These are phyloP conservation scores for Tetrapisispora phaffii DNA, from an alignment of 805 yeast genomes.

Conservation along the genomic window DNA sequence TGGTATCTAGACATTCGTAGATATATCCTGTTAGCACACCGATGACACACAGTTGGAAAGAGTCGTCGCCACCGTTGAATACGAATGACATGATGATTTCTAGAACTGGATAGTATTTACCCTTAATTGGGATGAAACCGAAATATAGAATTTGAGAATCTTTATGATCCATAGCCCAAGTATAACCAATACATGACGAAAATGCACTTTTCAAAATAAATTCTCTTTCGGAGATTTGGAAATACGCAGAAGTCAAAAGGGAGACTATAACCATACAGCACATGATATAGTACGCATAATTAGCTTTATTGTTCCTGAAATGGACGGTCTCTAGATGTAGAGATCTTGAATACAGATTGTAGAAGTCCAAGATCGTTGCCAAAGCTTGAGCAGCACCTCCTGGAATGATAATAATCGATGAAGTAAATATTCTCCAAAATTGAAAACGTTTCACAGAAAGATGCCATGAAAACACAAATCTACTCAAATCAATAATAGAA, in stretches of 20 bases:
- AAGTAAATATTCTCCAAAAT: conserved; percentile 24
- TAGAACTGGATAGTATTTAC: conserved; percentile 40
- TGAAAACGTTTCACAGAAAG: conserved; percentile 14
- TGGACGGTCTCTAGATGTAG: conserved; percentile 17
- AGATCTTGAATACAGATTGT: conserved; percentile 23
- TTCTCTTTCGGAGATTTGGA: conserved; percentile 7
- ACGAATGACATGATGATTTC: conserved; percentile 33
- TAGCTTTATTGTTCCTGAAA: conserved; percentile 14
- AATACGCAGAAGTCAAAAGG: conserved; percentile 4
- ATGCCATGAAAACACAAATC: conserved; percentile 14
- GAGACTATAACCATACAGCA: conserved; percentile 14
- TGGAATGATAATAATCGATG: conserved; percentile 13
- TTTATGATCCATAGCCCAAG: conserved; percentile 44
- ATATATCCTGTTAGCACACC: conserved; percentile 51
- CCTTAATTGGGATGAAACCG: conserved; percentile 45
- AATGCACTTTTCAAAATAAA: conserved; percentile 19
- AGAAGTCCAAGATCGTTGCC: conserved; percentile 13
- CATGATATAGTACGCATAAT: conserved; percentile 20
- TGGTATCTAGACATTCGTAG: conserved; percentile 53
- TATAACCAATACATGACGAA: conserved; percentile 36
- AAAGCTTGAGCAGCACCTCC: conserved; percentile 4
- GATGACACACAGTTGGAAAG: conserved; percentile 34
- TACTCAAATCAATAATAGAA: background rate
- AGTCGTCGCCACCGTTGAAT: conserved; percentile 35
- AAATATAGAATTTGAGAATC: conserved; percentile 40